Evolutionary conservation across 768 basidiomycete genomes (phyloP).

Genomic region (Lactarius sp.): DNA sequence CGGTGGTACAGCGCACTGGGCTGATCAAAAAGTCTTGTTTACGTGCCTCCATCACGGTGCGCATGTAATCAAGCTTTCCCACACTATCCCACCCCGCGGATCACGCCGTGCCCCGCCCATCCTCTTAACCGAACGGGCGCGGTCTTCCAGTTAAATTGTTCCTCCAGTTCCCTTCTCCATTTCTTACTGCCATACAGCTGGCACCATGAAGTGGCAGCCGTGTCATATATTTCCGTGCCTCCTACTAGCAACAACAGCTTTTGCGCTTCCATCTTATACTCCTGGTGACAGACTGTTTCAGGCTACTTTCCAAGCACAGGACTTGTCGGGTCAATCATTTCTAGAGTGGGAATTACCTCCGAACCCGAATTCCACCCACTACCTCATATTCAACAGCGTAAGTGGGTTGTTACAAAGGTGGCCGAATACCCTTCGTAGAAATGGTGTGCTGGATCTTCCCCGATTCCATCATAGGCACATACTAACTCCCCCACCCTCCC

Average conservation of each 20-base stretch:
- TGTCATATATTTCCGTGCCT: background rate
- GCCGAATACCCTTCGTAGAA: constrained; percentile 34
- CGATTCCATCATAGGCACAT: background rate
- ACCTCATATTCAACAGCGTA: constrained; percentile 36
- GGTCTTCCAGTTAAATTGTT: too few species aligned
- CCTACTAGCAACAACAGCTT: background rate
- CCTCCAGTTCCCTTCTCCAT: too few species aligned
- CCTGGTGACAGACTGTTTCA: constrained; percentile 29
- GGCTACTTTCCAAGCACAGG: background rate
- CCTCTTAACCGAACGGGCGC: too few species aligned
- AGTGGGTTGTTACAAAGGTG: constrained; percentile 36
- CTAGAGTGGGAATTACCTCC: constrained; percentile 25
- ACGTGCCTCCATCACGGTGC: background rate
- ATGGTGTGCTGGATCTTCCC: constrained; percentile 11
- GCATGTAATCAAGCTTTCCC: background rate
- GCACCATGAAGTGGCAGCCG: background rate
- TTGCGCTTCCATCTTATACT: constrained; percentile 22
- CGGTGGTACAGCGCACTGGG: background rate
- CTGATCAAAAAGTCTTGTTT: background rate
- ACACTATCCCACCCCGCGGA: background rate
- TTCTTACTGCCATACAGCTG: background rate
- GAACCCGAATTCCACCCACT: constrained; percentile 30
- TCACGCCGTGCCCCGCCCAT: background rate
- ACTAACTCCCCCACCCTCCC: background rate
- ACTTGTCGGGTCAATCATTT: background rate